phyloP scores from a whole-genome alignment of 1,284 basidiomycete genomes.

The Malassezia brasiliensis region DNA sequence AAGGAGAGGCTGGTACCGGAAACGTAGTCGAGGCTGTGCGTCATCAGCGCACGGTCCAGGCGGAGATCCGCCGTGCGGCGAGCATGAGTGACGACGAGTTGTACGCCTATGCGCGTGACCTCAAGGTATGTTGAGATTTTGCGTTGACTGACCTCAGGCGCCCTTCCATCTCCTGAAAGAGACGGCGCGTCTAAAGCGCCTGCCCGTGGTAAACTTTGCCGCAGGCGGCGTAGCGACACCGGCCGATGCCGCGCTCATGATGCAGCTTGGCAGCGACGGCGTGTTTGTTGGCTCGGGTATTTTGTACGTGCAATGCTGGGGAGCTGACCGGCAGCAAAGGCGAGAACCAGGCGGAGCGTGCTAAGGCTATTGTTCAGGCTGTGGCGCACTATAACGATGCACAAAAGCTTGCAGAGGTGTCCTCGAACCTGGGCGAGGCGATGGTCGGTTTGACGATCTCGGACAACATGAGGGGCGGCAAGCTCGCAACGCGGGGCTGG shows the following conservation, averaged over 20 bases:
- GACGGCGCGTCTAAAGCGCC: slow-evolving; percentile 78
- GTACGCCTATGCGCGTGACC: slow-evolving; percentile 82
- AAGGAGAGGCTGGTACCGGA: slow-evolving; percentile 76
- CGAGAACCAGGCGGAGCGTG: slow-evolving; percentile 83
- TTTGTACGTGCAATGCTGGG: slow-evolving; percentile 16
- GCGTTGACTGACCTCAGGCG: slow-evolving; percentile 53
- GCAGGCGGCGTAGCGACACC: slow-evolving; percentile 95
- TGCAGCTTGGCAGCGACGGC: slow-evolving; percentile 97
- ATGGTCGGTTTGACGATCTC: slow-evolving; percentile 82
- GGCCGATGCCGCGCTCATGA: slow-evolving; percentile 96
- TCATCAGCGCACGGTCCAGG: slow-evolving; percentile 72
- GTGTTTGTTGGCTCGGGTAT: slow-evolving; percentile 53
- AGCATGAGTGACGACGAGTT: slow-evolving; percentile 84
- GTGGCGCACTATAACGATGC: slow-evolving; percentile 70
- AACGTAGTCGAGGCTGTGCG: slow-evolving; percentile 89
- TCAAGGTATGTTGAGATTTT: slow-evolving; percentile 10
- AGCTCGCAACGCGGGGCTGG: slow-evolving; percentile 41
- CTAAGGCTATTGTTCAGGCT: slow-evolving; percentile 92
- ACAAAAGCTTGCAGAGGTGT: slow-evolving; percentile 56
- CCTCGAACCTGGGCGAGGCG: slow-evolving; percentile 75
- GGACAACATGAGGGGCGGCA: slow-evolving; percentile 44
- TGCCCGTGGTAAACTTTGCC: slow-evolving; percentile 67
- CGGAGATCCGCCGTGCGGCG: slow-evolving; percentile 75
- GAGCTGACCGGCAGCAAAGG: slow-evolving; percentile 51
- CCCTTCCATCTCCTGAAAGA: slow-evolving; percentile 98